Base-by-base conservation (phyloP, 768 basidiomycete species). In the Boletus vermiculosoides region DNA sequence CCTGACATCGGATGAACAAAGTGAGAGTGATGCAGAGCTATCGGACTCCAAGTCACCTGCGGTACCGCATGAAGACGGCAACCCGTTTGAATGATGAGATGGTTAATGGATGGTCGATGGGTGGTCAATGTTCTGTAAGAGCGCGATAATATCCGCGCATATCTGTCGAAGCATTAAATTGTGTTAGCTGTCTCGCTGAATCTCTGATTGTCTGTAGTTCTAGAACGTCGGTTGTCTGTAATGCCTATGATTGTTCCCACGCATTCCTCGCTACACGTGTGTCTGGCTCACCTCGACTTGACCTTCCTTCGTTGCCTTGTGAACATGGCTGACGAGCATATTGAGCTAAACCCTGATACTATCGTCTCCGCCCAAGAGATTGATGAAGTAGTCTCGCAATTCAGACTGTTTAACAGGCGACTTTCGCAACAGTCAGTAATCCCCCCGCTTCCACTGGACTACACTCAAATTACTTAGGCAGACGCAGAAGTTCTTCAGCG, bases 1-100 rank as follows among this genome's bases (percentile, higher is more conserved):
- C 4, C 63, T 44, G 39, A 34, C 58, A 22, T 58, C 53, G 12
- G 65, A 65, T 16, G 76, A 73, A 50, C 77, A 78, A 55, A 66
- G 64, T 52, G 66, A 61, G 39, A 67, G 74, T 40, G 79, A 77
- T 66, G 74, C 74, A 45, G 73, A 78, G 33, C 70, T 73, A 50
- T 70, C 75, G 41, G 66, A 72, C 52, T 63, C 61, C 16, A 73
- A 65, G 44, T 52, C 63, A 44, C 61, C 68, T 36, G 58, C 59
- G 28, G 56, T 62, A 49, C 65, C 77, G 64, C 76, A 74, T 51
- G 83, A 84, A 62, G 87, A 85, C 52, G 84, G 86, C 68, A 92
- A 90, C 65, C 90, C 90, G 20, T 92, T 92, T 85, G 62, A 66
- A 54, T 59, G 48, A 63, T 25, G 52, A 42, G 42, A 47, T 42